Conservation (phyloP, 805 yeast genomes). For the Nakazawaea sp. region DNA sequence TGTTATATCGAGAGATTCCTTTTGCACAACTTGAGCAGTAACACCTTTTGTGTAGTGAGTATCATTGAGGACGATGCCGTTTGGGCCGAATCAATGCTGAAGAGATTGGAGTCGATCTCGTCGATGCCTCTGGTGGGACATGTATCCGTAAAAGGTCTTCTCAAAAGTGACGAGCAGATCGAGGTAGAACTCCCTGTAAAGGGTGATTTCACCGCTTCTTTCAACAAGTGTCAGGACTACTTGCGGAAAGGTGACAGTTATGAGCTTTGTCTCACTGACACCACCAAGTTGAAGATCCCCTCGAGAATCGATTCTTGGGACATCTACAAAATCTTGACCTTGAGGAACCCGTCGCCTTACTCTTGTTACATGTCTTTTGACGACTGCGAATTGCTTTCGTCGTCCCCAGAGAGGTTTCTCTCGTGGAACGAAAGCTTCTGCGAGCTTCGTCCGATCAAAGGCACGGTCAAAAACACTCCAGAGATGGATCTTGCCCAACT, state of each 20-base stretch:
- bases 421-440: slow-evolving; percentile 62
- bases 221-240: slow-evolving; percentile 57
- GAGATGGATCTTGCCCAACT: slow-evolving; percentile 55
- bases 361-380: slow-evolving; percentile 71
- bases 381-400: slow-evolving; percentile 62
- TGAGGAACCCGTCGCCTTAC: slow-evolving; percentile 87
- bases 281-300: slow-evolving; percentile 53
- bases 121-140: background rate
- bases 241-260: slow-evolving; percentile 83
- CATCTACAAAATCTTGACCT: slow-evolving; percentile 64
- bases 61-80: slow-evolving; percentile 30
- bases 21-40: slow-evolving; percentile 40
- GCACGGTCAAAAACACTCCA: slow-evolving; percentile 72
- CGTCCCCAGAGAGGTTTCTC: slow-evolving; percentile 92
- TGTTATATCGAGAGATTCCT: slow-evolving; percentile 64
- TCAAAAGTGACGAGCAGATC: slow-evolving; percentile 13
- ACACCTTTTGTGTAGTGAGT: slow-evolving; percentile 45
- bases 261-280: slow-evolving; percentile 85
- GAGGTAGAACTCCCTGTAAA: slow-evolving; percentile 44
- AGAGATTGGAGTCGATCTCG: no score
- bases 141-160: background rate
- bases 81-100: slow-evolving; percentile 22
- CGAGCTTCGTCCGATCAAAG: slow-evolving; percentile 92
- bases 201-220: slow-evolving; percentile 45
- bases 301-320: slow-evolving; percentile 58